Evolutionary conservation across 805 yeast species (phyloP).

Genomic region (Jamesozyma gamospora): DNA sequence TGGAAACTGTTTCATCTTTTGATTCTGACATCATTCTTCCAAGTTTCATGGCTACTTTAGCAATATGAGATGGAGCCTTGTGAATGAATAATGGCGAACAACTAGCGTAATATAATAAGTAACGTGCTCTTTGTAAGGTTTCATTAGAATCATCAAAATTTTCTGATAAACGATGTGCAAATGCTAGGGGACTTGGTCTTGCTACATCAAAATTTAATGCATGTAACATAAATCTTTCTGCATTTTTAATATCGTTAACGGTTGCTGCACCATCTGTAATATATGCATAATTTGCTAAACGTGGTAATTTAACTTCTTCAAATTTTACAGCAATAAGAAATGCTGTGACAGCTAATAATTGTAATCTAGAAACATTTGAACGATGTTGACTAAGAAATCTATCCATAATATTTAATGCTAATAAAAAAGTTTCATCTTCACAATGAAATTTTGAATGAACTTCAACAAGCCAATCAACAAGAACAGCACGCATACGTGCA

Average conservation of each 20-base stretch:
- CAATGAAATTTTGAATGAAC: constrained; percentile 76
- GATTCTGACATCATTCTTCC: constrained; percentile 45
- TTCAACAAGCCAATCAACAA: constrained; percentile 88
- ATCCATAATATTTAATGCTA: constrained; percentile 81
- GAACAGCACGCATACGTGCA: constrained; percentile 74
- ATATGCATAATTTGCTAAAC: constrained; percentile 73
- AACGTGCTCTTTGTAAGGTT: constrained; percentile 75
- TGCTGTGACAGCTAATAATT: constrained; percentile 76
- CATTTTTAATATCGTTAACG: constrained; percentile 72
- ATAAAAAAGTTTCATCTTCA: constrained; percentile 73
- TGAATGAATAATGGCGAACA: constrained; percentile 71
- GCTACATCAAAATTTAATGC: constrained; percentile 64
- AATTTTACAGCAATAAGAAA: constrained; percentile 88
- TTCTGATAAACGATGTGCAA: constrained; percentile 73
- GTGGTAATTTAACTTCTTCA: constrained; percentile 84
- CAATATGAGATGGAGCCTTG: constrained; percentile 60
- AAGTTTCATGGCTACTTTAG: constrained; percentile 79
- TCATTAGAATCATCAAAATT: constrained; percentile 82
- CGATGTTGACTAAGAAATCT: constrained; percentile 66
- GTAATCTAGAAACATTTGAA: constrained; percentile 69
- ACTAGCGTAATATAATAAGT: constrained; percentile 63
- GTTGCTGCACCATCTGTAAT: constrained; percentile 80
- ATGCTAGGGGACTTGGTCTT: constrained; percentile 85
- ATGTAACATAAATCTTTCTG: constrained; percentile 70
- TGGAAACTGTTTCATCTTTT: constrained; percentile 16